These are phyloP conservation scores for Pichia insulana DNA, from an alignment of 805 yeast species.

Conservation along the genomic window DNA sequence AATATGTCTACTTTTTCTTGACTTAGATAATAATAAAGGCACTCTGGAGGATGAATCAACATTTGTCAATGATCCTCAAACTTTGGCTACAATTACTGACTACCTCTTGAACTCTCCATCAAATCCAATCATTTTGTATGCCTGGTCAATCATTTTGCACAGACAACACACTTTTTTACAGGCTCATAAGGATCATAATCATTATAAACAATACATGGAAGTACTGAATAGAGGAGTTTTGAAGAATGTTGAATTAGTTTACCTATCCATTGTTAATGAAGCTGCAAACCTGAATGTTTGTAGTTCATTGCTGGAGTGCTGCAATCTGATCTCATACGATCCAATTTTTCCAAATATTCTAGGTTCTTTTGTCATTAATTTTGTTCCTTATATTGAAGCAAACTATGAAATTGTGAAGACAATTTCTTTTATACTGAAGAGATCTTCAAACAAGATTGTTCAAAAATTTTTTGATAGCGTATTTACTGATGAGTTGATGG, in stretches of 20 bases:
- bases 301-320: constrained; percentile 32
- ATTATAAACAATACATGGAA: constrained; percentile 9
- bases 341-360: constrained; percentile 41
- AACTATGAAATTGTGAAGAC: constrained; percentile 37
- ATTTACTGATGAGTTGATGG: constrained; percentile 35
- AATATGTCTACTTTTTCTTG: constrained; percentile 44
- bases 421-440: constrained; percentile 33
- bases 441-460: constrained; percentile 37
- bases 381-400: constrained; percentile 41
- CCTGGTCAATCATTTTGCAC: constrained; percentile 58
- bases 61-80: constrained; percentile 34
- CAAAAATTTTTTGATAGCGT: constrained; percentile 38
- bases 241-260: constrained; percentile 18
- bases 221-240: constrained; percentile 9
- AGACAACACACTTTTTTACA: constrained; percentile 38
- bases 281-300: constrained; percentile 39
- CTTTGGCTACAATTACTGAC: constrained; percentile 23
- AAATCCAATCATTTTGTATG: constrained; percentile 47
- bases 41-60: constrained; percentile 31
- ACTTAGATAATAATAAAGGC: constrained; percentile 43
- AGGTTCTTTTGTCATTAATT: constrained; percentile 35
- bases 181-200: constrained; percentile 19
- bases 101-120: constrained; percentile 23
- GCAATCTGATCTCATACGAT: constrained; percentile 39
- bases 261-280: constrained; percentile 30